A percentile compares a stretch with the other conserved stretches of the same genome.
Conservation (phyloP, 2,329 filamentous ascomycete species). For the Ophiostoma montium region DNA sequence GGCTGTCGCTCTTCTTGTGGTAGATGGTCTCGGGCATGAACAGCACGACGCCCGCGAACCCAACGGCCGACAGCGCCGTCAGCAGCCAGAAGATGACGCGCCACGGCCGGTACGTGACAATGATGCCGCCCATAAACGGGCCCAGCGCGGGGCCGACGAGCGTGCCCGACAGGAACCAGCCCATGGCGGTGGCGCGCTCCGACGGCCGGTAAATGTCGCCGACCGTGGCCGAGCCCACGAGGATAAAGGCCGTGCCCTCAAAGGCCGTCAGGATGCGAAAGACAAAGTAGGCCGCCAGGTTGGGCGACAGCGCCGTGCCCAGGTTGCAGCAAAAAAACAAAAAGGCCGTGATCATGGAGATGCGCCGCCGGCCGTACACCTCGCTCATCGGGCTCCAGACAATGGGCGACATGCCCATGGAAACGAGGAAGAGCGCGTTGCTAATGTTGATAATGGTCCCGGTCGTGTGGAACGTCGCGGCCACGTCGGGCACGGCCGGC, state of each 20-base stretch:
- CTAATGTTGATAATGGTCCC: constrained; percentile 51
- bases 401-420: constrained; percentile 52
- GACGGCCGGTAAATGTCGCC: constrained; percentile 27
- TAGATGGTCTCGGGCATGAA: constrained; percentile 57
- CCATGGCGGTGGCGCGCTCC: constrained; percentile 48
- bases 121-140: constrained; percentile 50
- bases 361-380: constrained; percentile 39
- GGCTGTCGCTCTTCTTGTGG: constrained; percentile 38
- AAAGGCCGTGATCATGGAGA: constrained; percentile 37
- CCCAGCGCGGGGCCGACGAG: constrained; percentile 48
- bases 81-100: constrained; percentile 59
- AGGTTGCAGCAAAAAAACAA: constrained; percentile 51
- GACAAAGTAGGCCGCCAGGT: constrained; percentile 49
- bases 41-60: constrained; percentile 39
- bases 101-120: constrained; percentile 54
- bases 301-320: constrained; percentile 52
- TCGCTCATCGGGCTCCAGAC: constrained; percentile 54
- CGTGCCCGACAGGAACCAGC: constrained; percentile 51
- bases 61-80: constrained; percentile 43
- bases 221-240: constrained; percentile 50
- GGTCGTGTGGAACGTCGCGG: constrained; percentile 40
- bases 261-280: constrained; percentile 57
- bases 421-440: constrained; percentile 56
- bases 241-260: constrained; percentile 52
- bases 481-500: constrained; percentile 52